phyloP scores from a whole-genome alignment of 2,329 filamentous ascomycete species.

The Xylariaceae sp. region DNA sequence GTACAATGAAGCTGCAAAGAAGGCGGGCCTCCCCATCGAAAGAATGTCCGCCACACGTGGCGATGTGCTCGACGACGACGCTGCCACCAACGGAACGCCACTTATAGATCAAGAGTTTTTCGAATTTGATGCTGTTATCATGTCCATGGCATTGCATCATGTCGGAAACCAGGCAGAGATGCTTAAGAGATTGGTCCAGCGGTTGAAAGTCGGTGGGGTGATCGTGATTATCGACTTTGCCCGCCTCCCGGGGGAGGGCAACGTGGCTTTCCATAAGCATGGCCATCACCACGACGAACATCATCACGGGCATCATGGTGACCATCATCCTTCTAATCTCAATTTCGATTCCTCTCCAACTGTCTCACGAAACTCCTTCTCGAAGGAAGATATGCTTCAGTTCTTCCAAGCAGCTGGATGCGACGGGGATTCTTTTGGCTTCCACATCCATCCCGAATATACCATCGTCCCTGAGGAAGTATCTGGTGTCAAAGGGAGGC shows the following conservation, averaged over 20 bases:
- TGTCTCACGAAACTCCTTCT: background rate
- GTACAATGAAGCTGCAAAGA: conserved; percentile 18
- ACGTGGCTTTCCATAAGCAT: background rate
- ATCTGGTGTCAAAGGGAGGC: background rate
- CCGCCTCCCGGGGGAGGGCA: background rate
- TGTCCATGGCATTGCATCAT: conserved; percentile 23
- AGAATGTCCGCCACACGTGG: conserved; percentile 9
- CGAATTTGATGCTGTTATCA: conserved; percentile 17
- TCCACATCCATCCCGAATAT: background rate
- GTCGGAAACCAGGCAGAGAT: conserved; percentile 13
- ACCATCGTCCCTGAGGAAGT: background rate
- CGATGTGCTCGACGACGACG: background rate
- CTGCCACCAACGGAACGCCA: background rate
- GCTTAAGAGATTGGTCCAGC: conserved; percentile 11
- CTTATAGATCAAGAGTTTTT: too few species aligned
- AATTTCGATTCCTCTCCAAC: background rate
- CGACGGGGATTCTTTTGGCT: background rate
- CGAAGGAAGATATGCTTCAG: background rate
- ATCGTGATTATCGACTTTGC: conserved; percentile 22
- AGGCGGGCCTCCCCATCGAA: conserved; percentile 5
- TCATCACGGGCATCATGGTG: background rate
- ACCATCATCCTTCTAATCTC: background rate
- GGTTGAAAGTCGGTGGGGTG: conserved; percentile 16
- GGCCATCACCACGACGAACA: background rate
- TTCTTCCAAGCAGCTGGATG: background rate